Base-by-base conservation (phyloP, 768 basidiomycete species). In the Boletus sp. region DNA sequence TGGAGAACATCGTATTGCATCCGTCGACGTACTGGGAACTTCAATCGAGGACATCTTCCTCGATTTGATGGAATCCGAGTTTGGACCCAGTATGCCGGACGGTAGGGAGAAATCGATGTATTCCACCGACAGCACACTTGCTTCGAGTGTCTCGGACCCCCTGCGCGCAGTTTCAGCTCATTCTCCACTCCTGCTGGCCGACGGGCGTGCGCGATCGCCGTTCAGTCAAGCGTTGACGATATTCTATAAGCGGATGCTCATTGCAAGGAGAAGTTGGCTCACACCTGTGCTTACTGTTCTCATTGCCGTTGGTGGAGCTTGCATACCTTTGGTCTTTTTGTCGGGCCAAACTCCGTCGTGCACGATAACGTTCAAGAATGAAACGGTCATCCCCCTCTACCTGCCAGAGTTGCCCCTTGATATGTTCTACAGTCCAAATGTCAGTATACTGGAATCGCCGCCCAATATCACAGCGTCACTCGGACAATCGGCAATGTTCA, bases 41-140 rank as follows among this genome's bases (percentile, higher is more conserved):
- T 83, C 88, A 7, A 86, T 93, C 41, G 90, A 93, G 68, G 88
- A 91, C 55, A 87, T 93, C 46, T 92, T 93, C 74, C 77, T 93
- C 18, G 78, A 80, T 40, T 71, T 93, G 17, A 90, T 91, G 87
- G 70, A 71, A 44, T 74, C 78, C 4, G 65, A 69, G 51, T 45
- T 17, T 28, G 55, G n/a, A 36, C 24, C 14, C 1, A 52, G 41
- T 18, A 63, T 45, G 1, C 45, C 35, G 15, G 73, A 79, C 29
- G 71, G 76, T 14, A 59, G 57, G 3, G 58, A 67, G 14, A 62
- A 65, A 42, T 66, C 61, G 17, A 57, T 63, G 35, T 45, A 55
- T 18, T 66, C 60, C 29, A 36, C 50, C n/a, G 56, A 52, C 12
- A 41, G 15, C 8, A 14, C 50, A 5, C 52, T 50, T 14, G 28